Evolutionary conservation across 495 filamentous ascomycete species (phyloP).

Genomic region (Podospora sp.): DNA sequence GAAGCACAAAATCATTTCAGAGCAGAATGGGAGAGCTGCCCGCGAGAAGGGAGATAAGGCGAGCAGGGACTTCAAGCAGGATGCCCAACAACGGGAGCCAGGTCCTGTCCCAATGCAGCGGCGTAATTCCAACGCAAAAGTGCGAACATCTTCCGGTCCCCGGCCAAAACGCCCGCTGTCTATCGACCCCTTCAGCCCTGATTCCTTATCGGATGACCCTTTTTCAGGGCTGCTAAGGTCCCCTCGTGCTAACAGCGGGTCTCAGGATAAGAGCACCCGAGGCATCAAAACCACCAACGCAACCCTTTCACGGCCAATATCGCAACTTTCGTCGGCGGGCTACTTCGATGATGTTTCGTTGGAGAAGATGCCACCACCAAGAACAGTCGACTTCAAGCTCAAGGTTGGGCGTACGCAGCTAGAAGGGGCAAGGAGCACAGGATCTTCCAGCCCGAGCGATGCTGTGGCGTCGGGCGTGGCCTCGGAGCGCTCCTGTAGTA

Average conservation of each 20-base stretch:
- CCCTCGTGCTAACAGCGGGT: slow-evolving; percentile 33
- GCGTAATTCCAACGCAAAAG: slow-evolving; percentile 49
- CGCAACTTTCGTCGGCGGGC: slow-evolving; percentile 41
- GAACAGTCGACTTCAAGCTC: slow-evolving; percentile 29
- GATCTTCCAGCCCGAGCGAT: slow-evolving; percentile 24
- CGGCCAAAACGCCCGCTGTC: slow-evolving; percentile 42
- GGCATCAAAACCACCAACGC: slow-evolving; percentile 39
- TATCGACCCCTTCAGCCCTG: slow-evolving; percentile 41
- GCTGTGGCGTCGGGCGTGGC: slow-evolving; percentile 14
- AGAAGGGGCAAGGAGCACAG: slow-evolving; percentile 23
- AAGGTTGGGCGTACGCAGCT: slow-evolving; percentile 26
- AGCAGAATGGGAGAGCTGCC: neutral
- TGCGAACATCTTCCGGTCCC: slow-evolving; percentile 41
- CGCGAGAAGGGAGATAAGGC: neutral
- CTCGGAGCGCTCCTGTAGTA: slow-evolving; percentile 26
- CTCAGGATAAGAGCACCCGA: slow-evolving; percentile 39
- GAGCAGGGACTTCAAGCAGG: slow-evolving; percentile 9
- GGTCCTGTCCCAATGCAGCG: slow-evolving; percentile 32
- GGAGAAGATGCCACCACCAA: slow-evolving; percentile 42
- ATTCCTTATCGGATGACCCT: slow-evolving; percentile 29
- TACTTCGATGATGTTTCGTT: slow-evolving; percentile 39
- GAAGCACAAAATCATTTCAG: neutral
- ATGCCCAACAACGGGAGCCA: slow-evolving; percentile 22
- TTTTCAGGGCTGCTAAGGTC: slow-evolving; percentile 38
- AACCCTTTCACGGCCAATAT: slow-evolving; percentile 41